These are phyloP conservation scores for Hericium rajendrae DNA, from an alignment of 768 basidiomycete species.

Conservation along the genomic window DNA sequence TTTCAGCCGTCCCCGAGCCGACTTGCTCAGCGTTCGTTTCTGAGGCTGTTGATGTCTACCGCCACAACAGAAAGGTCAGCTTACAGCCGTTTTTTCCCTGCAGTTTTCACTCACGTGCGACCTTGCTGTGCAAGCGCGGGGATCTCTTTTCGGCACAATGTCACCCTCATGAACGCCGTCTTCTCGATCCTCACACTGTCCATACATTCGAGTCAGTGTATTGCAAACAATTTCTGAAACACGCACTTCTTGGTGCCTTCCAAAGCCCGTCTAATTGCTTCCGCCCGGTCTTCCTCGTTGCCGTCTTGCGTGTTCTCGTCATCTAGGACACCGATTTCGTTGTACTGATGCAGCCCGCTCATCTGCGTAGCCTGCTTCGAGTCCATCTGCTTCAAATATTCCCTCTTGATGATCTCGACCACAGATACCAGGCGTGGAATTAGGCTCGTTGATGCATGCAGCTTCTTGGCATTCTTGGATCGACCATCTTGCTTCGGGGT, in stretches of 20 bases:
- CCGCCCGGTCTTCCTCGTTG: constrained; percentile 13
- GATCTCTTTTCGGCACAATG: constrained; percentile 40
- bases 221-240: background rate
- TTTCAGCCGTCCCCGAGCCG: constrained; percentile 46
- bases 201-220: background rate
- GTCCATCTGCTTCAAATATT: constrained; percentile 52
- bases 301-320: constrained; percentile 21
- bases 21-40: constrained; percentile 44
- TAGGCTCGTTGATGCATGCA: constrained; percentile 28
- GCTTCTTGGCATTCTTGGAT: background rate
- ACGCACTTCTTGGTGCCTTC: constrained; percentile 55
- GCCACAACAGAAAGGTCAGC: background rate
- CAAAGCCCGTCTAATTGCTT: constrained; percentile 30
- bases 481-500: background rate
- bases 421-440: constrained; percentile 66
- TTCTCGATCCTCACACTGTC: constrained; percentile 21
- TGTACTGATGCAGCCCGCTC: constrained; percentile 68
- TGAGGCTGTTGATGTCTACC: constrained; percentile 48
- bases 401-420: constrained; percentile 78
- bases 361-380: constrained; percentile 15
- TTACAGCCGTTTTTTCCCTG: background rate
- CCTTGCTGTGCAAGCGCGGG: constrained; percentile 22
- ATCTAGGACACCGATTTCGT: constrained; percentile 53
- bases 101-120: constrained; percentile 38
- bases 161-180: constrained; percentile 64